These are phyloP conservation scores for Mrakia blollopis DNA, from an alignment of 768 basidiomycete species.

Conservation along the genomic window DNA sequence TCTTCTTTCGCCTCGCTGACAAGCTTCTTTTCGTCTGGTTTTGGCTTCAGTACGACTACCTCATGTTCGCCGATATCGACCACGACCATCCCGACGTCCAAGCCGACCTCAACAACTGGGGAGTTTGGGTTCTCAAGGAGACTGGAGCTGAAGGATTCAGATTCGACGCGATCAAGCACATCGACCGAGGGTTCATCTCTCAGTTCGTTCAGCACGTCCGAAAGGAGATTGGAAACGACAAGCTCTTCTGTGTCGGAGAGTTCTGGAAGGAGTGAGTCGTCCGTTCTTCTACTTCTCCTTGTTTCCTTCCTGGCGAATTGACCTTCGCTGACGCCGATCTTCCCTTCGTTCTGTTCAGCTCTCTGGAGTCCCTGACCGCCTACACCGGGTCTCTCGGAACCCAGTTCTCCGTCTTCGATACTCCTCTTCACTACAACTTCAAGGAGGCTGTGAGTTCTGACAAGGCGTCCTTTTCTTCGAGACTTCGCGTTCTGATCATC, in stretches of 20 bases:
- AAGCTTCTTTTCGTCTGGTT: no score
- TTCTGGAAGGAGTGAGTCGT: constrained; percentile 44
- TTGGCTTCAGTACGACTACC: neutral
- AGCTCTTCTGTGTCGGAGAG: constrained; percentile 68
- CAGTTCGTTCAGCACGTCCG: constrained; percentile 49
- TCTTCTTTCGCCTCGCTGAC: neutral
- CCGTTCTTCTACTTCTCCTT: neutral
- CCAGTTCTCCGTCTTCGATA: constrained; percentile 85
- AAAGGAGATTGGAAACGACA: constrained; percentile 43
- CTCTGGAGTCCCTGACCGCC: neutral
- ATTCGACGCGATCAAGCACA: constrained; percentile 49
- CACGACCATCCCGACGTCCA: constrained; percentile 75
- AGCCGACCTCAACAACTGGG: constrained; percentile 67
- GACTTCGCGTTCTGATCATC: no score
- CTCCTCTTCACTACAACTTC: constrained; percentile 80
- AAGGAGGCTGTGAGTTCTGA: constrained; percentile 51
- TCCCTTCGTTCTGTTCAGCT: neutral
- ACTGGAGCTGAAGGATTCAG: constrained; percentile 62
- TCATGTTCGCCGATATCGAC: constrained; percentile 40
- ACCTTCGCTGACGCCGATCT: no score
- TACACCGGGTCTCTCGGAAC: constrained; percentile 42
- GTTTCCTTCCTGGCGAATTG: neutral
- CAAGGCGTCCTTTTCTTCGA: no score
- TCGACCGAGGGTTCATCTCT: constrained; percentile 49
- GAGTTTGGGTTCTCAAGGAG: constrained; percentile 64